Conservation (phyloP, 257 asterid species). For the Ilex asprella region DNA sequence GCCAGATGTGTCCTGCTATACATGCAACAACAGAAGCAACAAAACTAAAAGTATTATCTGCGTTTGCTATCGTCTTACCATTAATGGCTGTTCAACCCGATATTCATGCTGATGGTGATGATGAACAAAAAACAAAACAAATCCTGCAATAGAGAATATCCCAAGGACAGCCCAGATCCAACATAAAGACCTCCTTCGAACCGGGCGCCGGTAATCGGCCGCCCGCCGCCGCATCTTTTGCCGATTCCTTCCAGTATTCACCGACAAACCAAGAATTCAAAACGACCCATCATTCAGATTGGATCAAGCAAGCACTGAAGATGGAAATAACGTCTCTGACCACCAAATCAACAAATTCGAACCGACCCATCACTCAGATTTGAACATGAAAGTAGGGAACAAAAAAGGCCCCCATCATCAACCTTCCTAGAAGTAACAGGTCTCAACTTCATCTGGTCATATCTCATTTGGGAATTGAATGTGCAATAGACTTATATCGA, state of each 20-base stretch:
- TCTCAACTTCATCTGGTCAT: not conserved
- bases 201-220: slow-evolving; percentile 90
- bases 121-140: slow-evolving; percentile 55
- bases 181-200: slow-evolving; percentile 56
- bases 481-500: slow-evolving; percentile 3
- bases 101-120: slow-evolving; percentile 51
- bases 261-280: slow-evolving; percentile 25
- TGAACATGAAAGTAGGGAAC: slow-evolving; percentile 9
- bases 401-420: not conserved
- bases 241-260: slow-evolving; percentile 29
- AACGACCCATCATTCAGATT: slow-evolving; percentile 21
- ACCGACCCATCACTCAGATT: slow-evolving; percentile 17
- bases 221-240: slow-evolving; percentile 89
- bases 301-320: slow-evolving; percentile 20
- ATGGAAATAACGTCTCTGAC: slow-evolving; percentile 11
- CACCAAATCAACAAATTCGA: slow-evolving; percentile 22
- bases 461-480: not conserved
- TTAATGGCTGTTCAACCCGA: slow-evolving; percentile 49
- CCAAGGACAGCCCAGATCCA: slow-evolving; percentile 81
- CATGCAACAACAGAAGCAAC: too few species aligned
- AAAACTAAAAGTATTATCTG: slow-evolving; percentile 1
- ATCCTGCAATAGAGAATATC: slow-evolving; percentile 47
- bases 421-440: not conserved
- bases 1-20: not conserved
- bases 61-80: slow-evolving; percentile 34